Evolutionary conservation across 768 basidiomycete genomes (phyloP), one percentile per base, ranked within the genome.

Genomic region (Kwoniella sp.): DNA sequence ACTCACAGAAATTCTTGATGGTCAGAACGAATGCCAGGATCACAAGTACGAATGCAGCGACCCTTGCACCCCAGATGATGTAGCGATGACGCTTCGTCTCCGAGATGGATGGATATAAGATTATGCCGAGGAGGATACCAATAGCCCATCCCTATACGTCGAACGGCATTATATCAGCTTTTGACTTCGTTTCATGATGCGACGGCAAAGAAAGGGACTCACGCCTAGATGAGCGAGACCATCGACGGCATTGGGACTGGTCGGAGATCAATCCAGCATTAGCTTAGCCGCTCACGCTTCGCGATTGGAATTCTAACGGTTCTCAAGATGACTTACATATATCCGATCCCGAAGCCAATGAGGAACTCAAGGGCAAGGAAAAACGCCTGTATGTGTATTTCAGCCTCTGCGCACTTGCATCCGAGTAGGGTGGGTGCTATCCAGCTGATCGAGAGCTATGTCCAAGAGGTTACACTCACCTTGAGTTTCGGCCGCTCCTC

Each of bases 41-140:
- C 2, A 89, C 86, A 31, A 95, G 67, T 1, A 91, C 89, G 48
- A 92, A 84, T 1, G 92, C 91, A 30, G 86, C 79, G 30, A 90
- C 72, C 63, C 94, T 87, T 76, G 90, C 86, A 41, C 71, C 82
- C 88, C 90, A 92, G 77, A 89, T 86, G 52, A 91, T 85, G 22
- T 84, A 76, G 58, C 85, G 85, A 75, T 93, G 93, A 0, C 88
- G 84, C 61, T 84, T 89, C 1, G 92, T 87, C 22, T 84, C 84
- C 73, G 90, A 92, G 60, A 99, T 90, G 15, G 95, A 87, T 4
- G 95, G 95, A 77, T 93, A 93, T 67, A 99, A 86, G 22, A 89
- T 86, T 54, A 89, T 89, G 25, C 90, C 91, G 37, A 89, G 84
- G 9, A 98, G 85, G 9, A 97, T 84, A 25, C 83, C 83, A 59